Conservation (phyloP, 2,329 filamentous ascomycete species). For the Colletotrichum caudatum region DNA sequence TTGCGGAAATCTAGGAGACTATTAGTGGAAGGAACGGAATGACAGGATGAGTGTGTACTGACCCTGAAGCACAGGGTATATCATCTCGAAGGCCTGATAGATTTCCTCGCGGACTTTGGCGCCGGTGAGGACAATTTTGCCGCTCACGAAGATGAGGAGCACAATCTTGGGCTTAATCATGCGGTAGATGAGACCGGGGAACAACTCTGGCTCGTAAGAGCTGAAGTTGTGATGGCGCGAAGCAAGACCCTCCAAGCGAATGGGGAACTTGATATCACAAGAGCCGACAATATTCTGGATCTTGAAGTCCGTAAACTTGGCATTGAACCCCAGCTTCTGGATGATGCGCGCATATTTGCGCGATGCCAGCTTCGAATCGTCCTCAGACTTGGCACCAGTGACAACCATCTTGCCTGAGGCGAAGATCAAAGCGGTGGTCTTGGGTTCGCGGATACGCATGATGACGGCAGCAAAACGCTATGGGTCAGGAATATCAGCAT, state of each 20-base stretch:
- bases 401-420: conserved; percentile 99
- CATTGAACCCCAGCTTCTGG: conserved; percentile 99
- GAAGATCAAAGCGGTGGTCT: conserved; percentile 98
- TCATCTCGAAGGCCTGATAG: conserved; percentile 96
- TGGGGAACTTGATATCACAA: conserved; percentile 99
- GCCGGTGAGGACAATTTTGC: conserved; percentile 97
- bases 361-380: conserved; percentile 95
- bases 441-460: conserved; percentile 99
- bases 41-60: conserved; percentile 48
- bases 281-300: conserved; percentile 99
- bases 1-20: conserved; percentile 65
- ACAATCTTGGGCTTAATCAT: conserved; percentile 99
- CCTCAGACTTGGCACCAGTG: conserved; percentile 96
- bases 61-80: conserved; percentile 95
- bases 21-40: conserved; percentile 35
- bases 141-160: conserved; percentile 95
- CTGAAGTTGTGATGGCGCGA: conserved; percentile 99
- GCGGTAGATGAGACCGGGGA: conserved; percentile 99
- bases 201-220: conserved; percentile 97
- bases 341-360: conserved; percentile 99
- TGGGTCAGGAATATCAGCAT: conserved; percentile 50
- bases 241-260: conserved; percentile 94
- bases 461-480: conserved; percentile 99
- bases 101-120: conserved; percentile 99
- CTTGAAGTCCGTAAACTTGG: conserved; percentile 99